Conservation (phyloP, 1,284 basidiomycete species). For the Trametes versicolor region DNA sequence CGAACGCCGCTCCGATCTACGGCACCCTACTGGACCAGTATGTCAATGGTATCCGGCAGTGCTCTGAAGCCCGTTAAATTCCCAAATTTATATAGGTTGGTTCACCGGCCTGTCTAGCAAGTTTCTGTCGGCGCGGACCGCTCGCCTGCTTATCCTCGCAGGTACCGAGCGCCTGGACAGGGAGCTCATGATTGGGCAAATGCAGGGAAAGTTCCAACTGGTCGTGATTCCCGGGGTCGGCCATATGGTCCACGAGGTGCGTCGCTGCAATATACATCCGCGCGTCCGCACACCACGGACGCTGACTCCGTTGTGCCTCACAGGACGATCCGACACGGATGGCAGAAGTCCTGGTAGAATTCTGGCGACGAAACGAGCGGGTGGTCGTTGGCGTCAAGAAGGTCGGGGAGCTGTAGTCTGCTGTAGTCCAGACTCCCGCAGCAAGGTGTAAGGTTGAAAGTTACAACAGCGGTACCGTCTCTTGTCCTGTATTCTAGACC, state of each 20-base stretch:
- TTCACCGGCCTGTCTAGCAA: conserved; percentile 84
- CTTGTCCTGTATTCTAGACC: conserved; percentile 12
- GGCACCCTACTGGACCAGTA: conserved; percentile 91
- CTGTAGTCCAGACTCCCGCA: neutral
- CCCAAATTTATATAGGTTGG: conserved; percentile 73
- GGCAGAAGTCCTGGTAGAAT: conserved; percentile 85
- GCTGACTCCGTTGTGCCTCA: conserved; percentile 3
- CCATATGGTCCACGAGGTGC: conserved; percentile 94
- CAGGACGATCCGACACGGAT: conserved; percentile 88
- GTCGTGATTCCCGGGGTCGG: conserved; percentile 89
- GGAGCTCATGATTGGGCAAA: conserved; percentile 97
- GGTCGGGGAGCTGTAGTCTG: conserved; percentile 70
- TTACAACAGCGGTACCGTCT: neutral
- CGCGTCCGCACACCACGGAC: neutral
- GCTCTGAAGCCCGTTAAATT: neutral
- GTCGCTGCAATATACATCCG: conserved; percentile 33
- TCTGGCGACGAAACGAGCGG: conserved; percentile 91
- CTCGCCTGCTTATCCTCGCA: conserved; percentile 89
- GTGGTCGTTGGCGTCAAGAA: conserved; percentile 80
- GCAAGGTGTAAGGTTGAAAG: conserved; percentile 4
- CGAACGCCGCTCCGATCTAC: conserved; percentile 86
- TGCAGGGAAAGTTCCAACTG: conserved; percentile 98
- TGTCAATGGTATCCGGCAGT: conserved; percentile 37
- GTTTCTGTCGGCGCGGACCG: conserved; percentile 83
- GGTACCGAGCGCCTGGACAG: conserved; percentile 94